A percentile compares a stretch with the other conserved stretches of the same genome.
Conservation (phyloP, 257 asterid species). For the Solanum ossicruentum region DNA sequence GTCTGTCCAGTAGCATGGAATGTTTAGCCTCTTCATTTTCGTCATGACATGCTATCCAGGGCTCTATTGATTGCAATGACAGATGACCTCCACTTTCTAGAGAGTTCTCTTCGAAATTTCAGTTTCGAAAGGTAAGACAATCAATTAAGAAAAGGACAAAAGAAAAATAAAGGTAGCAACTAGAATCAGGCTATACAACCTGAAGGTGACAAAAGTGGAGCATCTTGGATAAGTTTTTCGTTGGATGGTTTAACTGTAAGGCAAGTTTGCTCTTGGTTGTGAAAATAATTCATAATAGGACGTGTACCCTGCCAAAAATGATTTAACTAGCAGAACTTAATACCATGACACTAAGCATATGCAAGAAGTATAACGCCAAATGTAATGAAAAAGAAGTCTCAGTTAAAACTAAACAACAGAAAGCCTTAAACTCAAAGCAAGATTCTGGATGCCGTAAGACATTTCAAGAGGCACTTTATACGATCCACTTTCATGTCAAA, state of each 20-base stretch:
- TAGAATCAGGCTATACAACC: constrained; percentile 30
- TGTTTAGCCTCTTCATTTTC: constrained; percentile 18
- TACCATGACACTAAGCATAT: not conserved
- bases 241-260: constrained; percentile 19
- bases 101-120: not conserved
- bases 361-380: not conserved
- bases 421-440: not conserved
- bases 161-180: not conserved
- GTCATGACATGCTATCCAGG: constrained; percentile 11
- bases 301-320: constrained; percentile 71
- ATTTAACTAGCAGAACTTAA: constrained; percentile 3
- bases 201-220: constrained; percentile 27
- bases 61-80: constrained; percentile 16
- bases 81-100: constrained; percentile 22
- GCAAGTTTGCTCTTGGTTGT: constrained; percentile 23
- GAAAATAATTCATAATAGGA: constrained; percentile 70
- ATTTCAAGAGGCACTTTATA: not conserved
- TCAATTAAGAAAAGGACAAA: not conserved
- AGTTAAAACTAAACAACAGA: not conserved
- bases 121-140: constrained; percentile 1
- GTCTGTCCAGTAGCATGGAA: constrained; percentile 14
- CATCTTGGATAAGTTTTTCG: constrained; percentile 23
- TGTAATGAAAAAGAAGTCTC: not conserved
- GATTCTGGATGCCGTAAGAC: not conserved
- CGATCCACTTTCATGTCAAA: not conserved